phyloP scores from a whole-genome alignment of 352 stramenopile genomes.

The Phytophthora ramorum region DNA sequence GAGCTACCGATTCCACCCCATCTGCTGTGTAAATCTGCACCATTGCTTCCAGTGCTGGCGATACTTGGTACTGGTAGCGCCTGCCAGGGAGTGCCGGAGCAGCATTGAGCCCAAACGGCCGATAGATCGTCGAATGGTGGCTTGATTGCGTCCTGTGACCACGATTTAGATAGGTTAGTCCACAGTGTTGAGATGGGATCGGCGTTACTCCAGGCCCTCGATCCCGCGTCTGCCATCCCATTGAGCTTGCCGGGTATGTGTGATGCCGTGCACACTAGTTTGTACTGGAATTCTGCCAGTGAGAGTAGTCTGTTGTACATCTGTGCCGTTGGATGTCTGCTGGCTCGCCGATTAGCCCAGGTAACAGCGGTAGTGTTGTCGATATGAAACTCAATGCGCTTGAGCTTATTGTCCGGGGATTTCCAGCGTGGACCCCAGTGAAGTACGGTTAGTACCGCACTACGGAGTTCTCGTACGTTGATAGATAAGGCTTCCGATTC shows the following conservation, averaged over 20 bases:
- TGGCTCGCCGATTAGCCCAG: no score
- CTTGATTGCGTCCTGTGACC: neutral
- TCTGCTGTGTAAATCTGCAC: neutral
- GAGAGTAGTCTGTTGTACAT: neutral
- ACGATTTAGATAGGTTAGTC: neutral
- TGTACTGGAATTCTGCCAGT: neutral
- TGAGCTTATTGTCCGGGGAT: neutral
- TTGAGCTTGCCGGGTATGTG: neutral
- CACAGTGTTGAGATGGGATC: neutral
- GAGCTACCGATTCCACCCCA: neutral
- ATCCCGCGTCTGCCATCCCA: neutral
- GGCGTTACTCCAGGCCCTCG: neutral
- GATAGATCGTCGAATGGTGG: neutral
- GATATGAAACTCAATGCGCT: conserved; percentile 20
- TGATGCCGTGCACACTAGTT: neutral
- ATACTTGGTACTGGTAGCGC: neutral
- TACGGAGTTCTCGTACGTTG: conserved; percentile 23
- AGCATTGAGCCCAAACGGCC: no score
- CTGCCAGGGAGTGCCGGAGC: neutral
- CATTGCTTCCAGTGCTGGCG: neutral
- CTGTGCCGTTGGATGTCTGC: neutral
- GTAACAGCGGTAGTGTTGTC: conserved; percentile 5
- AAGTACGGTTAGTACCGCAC: conserved; percentile 15
- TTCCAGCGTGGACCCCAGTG: conserved; percentile 17
- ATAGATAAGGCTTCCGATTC: conserved; percentile 12